A percentile compares a stretch with the other conserved stretches of the same genome.
Evolutionary conservation across 805 yeast species (phyloP).

Genomic region (Yamadazyma akitaensis): DNA sequence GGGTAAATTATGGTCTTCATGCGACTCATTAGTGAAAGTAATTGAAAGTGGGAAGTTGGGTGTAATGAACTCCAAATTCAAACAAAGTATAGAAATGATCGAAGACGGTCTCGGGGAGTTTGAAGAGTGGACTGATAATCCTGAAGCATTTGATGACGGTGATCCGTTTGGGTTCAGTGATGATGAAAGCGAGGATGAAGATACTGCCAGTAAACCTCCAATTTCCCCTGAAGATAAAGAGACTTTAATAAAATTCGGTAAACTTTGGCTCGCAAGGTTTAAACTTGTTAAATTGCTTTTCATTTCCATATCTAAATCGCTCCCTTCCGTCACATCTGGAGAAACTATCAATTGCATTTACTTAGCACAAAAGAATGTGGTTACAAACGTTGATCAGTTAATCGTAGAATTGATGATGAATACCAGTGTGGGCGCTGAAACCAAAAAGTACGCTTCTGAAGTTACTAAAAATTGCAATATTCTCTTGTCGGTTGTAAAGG

Average conservation of each 20-base stretch:
- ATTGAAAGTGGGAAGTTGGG: constrained; percentile 52
- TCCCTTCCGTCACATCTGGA: constrained; percentile 46
- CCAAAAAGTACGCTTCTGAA: constrained; percentile 19
- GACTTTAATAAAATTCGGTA: constrained; percentile 39
- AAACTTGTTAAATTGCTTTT: constrained; percentile 57
- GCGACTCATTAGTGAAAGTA: constrained; percentile 46
- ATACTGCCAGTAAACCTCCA: constrained; percentile 14
- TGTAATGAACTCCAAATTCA: constrained; percentile 45
- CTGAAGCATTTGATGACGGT: constrained; percentile 45
- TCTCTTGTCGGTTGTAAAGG: constrained; percentile 38
- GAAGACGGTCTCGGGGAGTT: constrained; percentile 64
- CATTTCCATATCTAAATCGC: constrained; percentile 55
- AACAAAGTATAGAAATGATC: constrained; percentile 43
- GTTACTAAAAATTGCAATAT: constrained; percentile 25
- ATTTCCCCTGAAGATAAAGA: constrained; percentile 16
- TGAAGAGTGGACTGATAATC: constrained; percentile 66
- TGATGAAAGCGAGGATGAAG: constrained; percentile 21
- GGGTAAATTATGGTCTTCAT: constrained; percentile 59
- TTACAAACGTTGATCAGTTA: constrained; percentile 52
- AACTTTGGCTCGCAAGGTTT: constrained; percentile 50
- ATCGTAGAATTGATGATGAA: constrained; percentile 56
- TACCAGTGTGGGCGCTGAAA: constrained; percentile 37
- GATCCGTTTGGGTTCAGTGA: constrained; percentile 53
- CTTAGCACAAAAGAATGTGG: constrained; percentile 39
- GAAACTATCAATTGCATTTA: constrained; percentile 46